Evolutionary conservation across 2,329 filamentous ascomycete genomes (phyloP), one percentile per base, ranked within the genome.

Genomic region (Sarocladium kiliense): DNA sequence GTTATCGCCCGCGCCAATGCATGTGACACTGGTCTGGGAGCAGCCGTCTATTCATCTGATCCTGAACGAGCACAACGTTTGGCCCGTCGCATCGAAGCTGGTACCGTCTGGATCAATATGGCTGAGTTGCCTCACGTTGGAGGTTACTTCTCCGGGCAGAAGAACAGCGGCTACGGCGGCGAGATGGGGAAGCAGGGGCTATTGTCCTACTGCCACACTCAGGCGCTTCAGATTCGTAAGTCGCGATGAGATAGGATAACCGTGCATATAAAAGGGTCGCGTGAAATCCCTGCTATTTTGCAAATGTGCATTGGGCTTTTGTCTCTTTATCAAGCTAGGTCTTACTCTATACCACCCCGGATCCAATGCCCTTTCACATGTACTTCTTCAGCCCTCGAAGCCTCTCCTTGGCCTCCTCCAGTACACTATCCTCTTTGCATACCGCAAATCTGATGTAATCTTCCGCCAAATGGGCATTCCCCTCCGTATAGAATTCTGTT

Each of bases 381-480:
- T 86, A 91, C 73, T 85, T 85, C 77, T 83, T 90, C 72, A 92
- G 63, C 0, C 85, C 87, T 58, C 87, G 78, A 62, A 94, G 71
- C 58, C 88, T 76, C 68, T 88, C 82, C 77, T 93, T 93, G 2
- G 89, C 89, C 55, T 81, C 81, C 69, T 92, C 88, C 21, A 94
- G 72, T 36, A 97, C 84, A 42, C 89, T 83, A 66, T 99, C 91
- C 32, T 93, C 84, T 78, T 99, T 99, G 77, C 94, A 99, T 1
- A 99, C 91, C 0, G 94, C 94, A 68, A 97, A 97, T 23, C 94
- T 81, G 65, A 99, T 79, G 74, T 95, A 99, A 64, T 97, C 88
- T 76, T 97, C 89, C 0, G 89, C 94, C 63, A 97, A 84, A 64
- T 89, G 84, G 26, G 88, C 84, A 66, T 96, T 96, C 42, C 72